phyloP scores from a whole-genome alignment of 2,329 filamentous ascomycete genomes.

The Aspergillus eucalypticola region DNA sequence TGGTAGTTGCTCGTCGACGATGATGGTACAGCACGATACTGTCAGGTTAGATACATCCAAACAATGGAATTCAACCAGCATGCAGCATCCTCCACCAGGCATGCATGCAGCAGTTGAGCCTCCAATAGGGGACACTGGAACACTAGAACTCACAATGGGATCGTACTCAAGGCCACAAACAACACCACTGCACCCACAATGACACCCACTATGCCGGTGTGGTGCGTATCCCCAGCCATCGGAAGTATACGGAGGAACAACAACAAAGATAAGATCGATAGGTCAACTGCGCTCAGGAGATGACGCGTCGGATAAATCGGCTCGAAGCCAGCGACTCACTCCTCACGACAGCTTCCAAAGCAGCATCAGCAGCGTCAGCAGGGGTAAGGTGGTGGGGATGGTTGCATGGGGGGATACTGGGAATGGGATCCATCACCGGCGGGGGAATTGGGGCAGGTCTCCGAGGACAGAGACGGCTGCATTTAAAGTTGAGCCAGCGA shows the following conservation, averaged over 20 bases:
- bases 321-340: not conserved
- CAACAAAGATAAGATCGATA: constrained; percentile 13
- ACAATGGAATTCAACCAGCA: too few relatives aligned
- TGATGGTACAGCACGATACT: not conserved
- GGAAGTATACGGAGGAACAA: constrained; percentile 13
- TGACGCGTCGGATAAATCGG: constrained; percentile 20
- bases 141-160: constrained; percentile 35
- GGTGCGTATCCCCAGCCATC: not conserved
- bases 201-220: constrained; percentile 30
- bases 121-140: not conserved
- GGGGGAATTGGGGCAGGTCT: constrained; percentile 1
- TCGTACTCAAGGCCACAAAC: constrained; percentile 30
- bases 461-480: constrained; percentile 1
- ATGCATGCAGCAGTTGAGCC: not conserved
- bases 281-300: constrained; percentile 12
- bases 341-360: not conserved
- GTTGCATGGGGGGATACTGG: not conserved
- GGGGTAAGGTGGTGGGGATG: not conserved
- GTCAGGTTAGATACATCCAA: not conserved
- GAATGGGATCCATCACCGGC: constrained; percentile 8
- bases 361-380: not conserved
- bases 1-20: constrained; percentile 10
- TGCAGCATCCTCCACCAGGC: not conserved
- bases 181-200: constrained; percentile 32
- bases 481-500: constrained; percentile 14